Base-by-base conservation (phyloP, 352 stramenopile genomes). In the Globisporangium yorkense region DNA sequence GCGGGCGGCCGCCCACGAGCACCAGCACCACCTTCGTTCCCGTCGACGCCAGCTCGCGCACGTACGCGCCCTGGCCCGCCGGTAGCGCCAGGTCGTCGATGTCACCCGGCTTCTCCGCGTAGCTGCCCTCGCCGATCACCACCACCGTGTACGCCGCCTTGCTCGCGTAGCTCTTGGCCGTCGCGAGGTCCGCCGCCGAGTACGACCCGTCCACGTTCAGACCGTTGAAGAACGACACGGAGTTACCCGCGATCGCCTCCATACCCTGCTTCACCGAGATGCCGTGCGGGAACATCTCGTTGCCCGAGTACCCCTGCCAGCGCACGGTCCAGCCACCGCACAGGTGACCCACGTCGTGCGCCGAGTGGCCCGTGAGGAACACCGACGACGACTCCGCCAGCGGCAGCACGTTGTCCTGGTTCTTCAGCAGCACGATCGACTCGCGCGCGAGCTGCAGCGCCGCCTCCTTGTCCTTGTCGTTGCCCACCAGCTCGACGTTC, bases 71-170 rank as follows among this genome's bases (percentile, higher is more conserved):
- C 56, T 96, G 82, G 9, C 84, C 83, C 0, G 39, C 18, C 0
- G 87, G 74, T 4, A 96, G 66, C 0, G 66, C 70, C 13, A 93
- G 52, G 56, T 96, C 77, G 35, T 90, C 62, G 47, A 96, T 90
- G 59, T 96, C 88, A 5, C 88, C 88, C 2, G 75, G 68, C 55
- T 95, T 96, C 58, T 97, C 88, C 5, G 87, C 69, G 61, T 96
- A 97, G 0, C 71, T 66, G 8, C 49, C 41, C 57, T 97, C 88
- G 13, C 88, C 88, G 39, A 96, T 77, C 33, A 77, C 83, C 4
- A 88, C 71, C 31, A 96, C 73, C 0, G 84, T 89, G 65, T 89
- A 89, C 12, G 75, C 57, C 5, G 82, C 64, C 18, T 70, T 59
- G 20, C 63, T 63, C 10, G 83, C 83, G 27, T 78, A 59, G 1